A percentile compares a stretch with the other conserved stretches of the same genome.
These are phyloP conservation scores for Kazachstania taianensis DNA, from an alignment of 805 yeast genomes.

Conservation along the genomic window DNA sequence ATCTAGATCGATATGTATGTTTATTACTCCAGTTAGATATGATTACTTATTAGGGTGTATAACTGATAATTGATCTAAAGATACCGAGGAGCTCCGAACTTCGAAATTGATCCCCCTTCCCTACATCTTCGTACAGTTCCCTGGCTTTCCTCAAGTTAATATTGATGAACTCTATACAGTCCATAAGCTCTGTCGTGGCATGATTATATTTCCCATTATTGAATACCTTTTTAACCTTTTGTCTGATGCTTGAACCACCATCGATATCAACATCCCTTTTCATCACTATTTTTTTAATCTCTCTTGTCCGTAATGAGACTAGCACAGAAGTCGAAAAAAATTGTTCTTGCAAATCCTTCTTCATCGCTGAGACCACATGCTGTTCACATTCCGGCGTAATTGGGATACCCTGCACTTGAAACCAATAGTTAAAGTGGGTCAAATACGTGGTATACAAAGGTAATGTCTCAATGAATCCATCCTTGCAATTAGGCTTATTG, in stretches of 20 bases:
- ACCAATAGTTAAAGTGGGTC: conserved; percentile 27
- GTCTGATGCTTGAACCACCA: conserved; percentile 8
- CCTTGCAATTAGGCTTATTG: conserved; percentile 3
- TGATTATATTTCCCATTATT: conserved; percentile 21
- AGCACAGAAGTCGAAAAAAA: conserved; percentile 22
- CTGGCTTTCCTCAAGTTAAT: conserved; percentile 17
- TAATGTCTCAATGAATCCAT: conserved; percentile 14
- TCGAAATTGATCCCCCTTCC: conserved; percentile 1
- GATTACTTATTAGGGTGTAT: no score
- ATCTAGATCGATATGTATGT: no score
- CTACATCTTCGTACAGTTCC: conserved; percentile 14
- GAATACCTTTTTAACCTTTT: conserved; percentile 22
- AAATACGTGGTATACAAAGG: conserved; percentile 23
- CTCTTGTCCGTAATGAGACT: conserved; percentile 31
- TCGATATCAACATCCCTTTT: conserved; percentile 11
- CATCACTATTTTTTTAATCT: conserved; percentile 29
- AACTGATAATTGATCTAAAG: background rate
- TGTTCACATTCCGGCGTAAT: conserved; percentile 39
- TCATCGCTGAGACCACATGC: conserved; percentile 42
- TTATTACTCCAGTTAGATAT: no score
- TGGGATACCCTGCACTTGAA: conserved; percentile 45
- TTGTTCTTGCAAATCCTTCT: conserved; percentile 34
- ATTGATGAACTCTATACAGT: conserved; percentile 17
- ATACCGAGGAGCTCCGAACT: background rate
- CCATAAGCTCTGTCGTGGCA: conserved; percentile 12